phyloP scores from a whole-genome alignment of 169 alveolate species.

The Neospora caninum region DNA sequence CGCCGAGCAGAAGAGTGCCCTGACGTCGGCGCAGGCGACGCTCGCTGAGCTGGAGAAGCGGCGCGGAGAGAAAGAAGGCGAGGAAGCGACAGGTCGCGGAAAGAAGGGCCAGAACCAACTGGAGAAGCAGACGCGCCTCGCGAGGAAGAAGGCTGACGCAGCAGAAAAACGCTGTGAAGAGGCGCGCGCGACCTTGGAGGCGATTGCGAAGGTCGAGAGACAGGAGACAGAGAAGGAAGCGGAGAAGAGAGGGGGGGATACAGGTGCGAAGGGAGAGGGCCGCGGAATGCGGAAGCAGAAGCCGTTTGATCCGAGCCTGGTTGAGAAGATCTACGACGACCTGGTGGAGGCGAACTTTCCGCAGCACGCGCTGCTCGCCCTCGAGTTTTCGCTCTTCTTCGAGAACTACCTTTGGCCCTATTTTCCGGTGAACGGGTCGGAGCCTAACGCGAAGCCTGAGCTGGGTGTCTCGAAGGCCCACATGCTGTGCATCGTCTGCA shows the following conservation, averaged over 20 bases:
- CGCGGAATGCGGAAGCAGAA: conserved; percentile 12
- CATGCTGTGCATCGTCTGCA: conserved; percentile 34
- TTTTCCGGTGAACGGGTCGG: not conserved
- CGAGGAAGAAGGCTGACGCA: not conserved
- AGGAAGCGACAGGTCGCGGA: not conserved
- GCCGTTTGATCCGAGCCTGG: not conserved
- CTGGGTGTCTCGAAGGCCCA: conserved; percentile 22
- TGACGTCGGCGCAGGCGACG: not conserved
- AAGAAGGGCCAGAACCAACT: not conserved
- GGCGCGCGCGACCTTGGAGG: not conserved
- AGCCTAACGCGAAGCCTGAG: not conserved
- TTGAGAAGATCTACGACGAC: conserved; percentile 4
- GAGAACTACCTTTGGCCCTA: conserved; percentile 51
- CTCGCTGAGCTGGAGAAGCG: not conserved
- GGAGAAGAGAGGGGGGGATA: not conserved
- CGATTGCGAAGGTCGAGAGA: not conserved
- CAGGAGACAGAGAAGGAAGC: not conserved
- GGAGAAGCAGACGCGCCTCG: not conserved
- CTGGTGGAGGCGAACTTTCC: conserved; percentile 10
- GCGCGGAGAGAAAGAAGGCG: not conserved
- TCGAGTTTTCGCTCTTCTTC: conserved; percentile 43
- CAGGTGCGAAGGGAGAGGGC: conserved; percentile 10
- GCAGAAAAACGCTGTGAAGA: not conserved
- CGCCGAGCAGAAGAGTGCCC: too few relatives aligned
- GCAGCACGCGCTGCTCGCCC: not conserved